Evolutionary conservation across 768 basidiomycete genomes (phyloP).

Genomic region (Mycena floridula): DNA sequence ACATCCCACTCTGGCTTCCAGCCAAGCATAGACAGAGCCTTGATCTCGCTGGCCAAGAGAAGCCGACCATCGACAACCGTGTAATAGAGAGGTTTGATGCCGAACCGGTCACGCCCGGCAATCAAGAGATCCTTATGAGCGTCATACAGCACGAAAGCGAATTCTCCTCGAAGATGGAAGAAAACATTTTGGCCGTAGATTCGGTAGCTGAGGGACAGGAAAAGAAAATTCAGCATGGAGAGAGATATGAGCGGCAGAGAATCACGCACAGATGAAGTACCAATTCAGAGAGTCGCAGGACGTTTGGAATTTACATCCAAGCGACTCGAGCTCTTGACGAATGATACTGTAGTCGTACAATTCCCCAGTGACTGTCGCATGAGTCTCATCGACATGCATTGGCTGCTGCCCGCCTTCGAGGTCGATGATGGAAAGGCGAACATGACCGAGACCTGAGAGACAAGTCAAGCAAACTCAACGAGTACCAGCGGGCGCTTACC

Average conservation of each 20-base stretch:
- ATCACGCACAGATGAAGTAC: conserved; percentile 11
- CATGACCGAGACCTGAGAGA: conserved; percentile 11
- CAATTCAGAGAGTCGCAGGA: conserved; percentile 12
- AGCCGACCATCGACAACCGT: conserved; percentile 8
- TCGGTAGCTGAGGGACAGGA: conserved; percentile 14
- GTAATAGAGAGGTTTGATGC: conserved; percentile 16
- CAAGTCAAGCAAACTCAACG: background rate
- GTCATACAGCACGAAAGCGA: conserved; percentile 15
- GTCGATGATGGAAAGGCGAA: conserved; percentile 12
- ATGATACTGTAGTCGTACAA: conserved; percentile 12
- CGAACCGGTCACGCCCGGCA: conserved; percentile 13
- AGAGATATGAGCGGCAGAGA: background rate
- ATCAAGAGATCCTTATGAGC: conserved; percentile 6
- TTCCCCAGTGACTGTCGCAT: conserved; percentile 12
- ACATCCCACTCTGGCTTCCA: conserved; percentile 14
- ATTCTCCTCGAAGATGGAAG: conserved; percentile 11
- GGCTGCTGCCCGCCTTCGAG: conserved; percentile 12
- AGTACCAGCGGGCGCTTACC: conserved; percentile 2
- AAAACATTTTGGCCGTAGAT: conserved; percentile 10
- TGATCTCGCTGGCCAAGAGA: conserved; percentile 12
- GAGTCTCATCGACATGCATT: conserved; percentile 9
- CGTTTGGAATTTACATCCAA: conserved; percentile 10
- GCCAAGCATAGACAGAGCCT: conserved; percentile 10
- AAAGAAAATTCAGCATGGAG: background rate
- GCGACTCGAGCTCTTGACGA: conserved; percentile 6